phyloP scores from a whole-genome alignment of 73 alveolate species.

The Paramecium biaurelia region DNA sequence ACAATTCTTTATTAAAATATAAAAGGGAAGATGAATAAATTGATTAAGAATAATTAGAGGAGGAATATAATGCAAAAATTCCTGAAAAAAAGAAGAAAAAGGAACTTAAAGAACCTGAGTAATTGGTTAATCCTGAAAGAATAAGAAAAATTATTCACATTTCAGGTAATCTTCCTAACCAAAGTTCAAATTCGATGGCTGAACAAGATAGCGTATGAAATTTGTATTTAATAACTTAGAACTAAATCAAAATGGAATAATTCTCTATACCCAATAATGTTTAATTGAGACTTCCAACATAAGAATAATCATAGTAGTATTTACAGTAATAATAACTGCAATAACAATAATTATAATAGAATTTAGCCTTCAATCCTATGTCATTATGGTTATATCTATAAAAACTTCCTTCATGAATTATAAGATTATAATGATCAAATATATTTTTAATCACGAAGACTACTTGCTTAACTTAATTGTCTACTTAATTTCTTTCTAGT shows the following conservation, averaged over 20 bases:
- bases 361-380: not conserved
- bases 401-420: not conserved
- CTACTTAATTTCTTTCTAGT: constrained; percentile 20
- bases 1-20: not conserved
- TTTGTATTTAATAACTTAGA: not conserved
- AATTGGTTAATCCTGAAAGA: not conserved
- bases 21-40: not conserved
- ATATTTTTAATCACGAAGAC: not conserved
- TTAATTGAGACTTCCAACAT: not conserved
- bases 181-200: not conserved
- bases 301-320: not conserved
- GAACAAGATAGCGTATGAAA: not conserved
- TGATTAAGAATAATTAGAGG: constrained; percentile 12
- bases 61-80: not conserved
- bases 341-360: not conserved
- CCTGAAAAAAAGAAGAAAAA: not conserved
- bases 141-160: constrained; percentile 12
- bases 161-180: not conserved
- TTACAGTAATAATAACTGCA: not conserved
- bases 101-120: not conserved
- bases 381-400: not conserved
- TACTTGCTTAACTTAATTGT: not conserved
- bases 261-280: not conserved
- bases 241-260: not conserved
- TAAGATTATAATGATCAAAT: not conserved